These are phyloP conservation scores for Actinomortierella ambigua DNA, from an alignment of 371 early-diverging fungal species.

Conservation along the genomic window DNA sequence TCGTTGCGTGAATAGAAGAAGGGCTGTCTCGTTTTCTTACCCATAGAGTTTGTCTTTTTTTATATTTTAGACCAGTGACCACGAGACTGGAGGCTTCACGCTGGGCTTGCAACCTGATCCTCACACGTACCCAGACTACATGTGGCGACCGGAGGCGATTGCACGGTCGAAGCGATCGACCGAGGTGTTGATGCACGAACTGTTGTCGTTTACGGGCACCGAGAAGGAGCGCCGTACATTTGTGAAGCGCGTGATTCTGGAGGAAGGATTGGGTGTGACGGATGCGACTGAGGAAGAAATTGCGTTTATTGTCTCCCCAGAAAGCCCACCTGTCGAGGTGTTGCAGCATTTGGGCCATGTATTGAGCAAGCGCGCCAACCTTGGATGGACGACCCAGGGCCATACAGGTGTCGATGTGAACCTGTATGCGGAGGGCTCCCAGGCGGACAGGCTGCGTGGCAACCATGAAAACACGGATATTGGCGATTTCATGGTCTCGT, in stretches of 20 bases:
- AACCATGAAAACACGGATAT: constrained; percentile 89
- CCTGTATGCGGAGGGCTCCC: constrained; percentile 77
- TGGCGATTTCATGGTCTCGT: constrained; percentile 71
- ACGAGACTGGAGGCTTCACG: constrained; percentile 95
- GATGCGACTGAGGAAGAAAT: constrained; percentile 76
- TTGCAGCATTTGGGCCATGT: constrained; percentile 68
- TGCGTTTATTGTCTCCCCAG: constrained; percentile 43
- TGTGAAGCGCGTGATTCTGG: constrained; percentile 56
- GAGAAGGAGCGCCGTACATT: constrained; percentile 25
- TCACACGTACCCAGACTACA: constrained; percentile 76
- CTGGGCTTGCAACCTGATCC: constrained; percentile 70
- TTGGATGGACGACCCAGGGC: constrained; percentile 90
- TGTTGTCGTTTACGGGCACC: constrained; percentile 13
- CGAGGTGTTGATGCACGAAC: constrained; percentile 51
- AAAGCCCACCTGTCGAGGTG: constrained; percentile 27
- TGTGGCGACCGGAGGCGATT: constrained; percentile 85
- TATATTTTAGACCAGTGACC: constrained; percentile 71
- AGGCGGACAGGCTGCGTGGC: constrained; percentile 56
- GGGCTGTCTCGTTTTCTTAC: too few species aligned
- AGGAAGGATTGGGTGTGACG: constrained; percentile 64
- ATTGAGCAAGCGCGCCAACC: constrained; percentile 73
- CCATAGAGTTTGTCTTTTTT: not conserved
- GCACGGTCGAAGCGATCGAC: constrained; percentile 70
- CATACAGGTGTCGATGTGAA: constrained; percentile 96
- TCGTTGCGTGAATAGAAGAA: too few species aligned